Evolutionary conservation across 345 rosid species (phyloP), one percentile per base, ranked within the genome.

Genomic region (Salix arbutifolia): DNA sequence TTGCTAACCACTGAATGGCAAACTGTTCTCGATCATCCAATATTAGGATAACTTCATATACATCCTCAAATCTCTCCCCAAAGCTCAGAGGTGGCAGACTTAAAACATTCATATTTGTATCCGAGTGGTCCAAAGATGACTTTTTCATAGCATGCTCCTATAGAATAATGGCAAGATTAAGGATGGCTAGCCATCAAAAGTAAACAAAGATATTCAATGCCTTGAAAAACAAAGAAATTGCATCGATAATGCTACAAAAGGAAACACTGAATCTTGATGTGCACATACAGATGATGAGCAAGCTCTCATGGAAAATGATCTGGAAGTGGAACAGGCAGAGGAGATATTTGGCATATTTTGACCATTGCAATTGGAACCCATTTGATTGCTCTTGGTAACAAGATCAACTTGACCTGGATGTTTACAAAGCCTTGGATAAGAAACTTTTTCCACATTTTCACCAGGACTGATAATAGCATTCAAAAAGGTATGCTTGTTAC

Each of bases 1-100:
- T 53, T 28, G 86, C 93, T 74, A 68, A 93, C 97, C 98, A 90
- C 42, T 79, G 90, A 74, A 74, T 67, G 31, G 90, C 88, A 86
- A 90, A 93, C 66, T 93, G 92, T 88, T 93, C 97, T 61, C 94
- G 82, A 70, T 91, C 94, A 86, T 95, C 98, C 79, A 95, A 75
- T 77, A 93, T 89, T 80, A 93, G 79, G 69, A 90, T 78, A 52
- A 93, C 91, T 80, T 90, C 89, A 85, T 93, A 95, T 60, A 78
- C 80, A 81, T 90, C 94, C 83, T 86, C 92, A 85, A 95, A 95
- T 31, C 86, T 83, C 83, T 93, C 98, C 78, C 96, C 96, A 31
- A 73, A 83, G 79, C 77, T 78, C 76, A 95, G 85, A 79, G 96
- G 97, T 38, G 99, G 98, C 81, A 84, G 77, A 74, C 85, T 83